Evolutionary conservation across 2,329 filamentous ascomycete genomes (phyloP).

Genomic region (Rutstroemia sydowiana): DNA sequence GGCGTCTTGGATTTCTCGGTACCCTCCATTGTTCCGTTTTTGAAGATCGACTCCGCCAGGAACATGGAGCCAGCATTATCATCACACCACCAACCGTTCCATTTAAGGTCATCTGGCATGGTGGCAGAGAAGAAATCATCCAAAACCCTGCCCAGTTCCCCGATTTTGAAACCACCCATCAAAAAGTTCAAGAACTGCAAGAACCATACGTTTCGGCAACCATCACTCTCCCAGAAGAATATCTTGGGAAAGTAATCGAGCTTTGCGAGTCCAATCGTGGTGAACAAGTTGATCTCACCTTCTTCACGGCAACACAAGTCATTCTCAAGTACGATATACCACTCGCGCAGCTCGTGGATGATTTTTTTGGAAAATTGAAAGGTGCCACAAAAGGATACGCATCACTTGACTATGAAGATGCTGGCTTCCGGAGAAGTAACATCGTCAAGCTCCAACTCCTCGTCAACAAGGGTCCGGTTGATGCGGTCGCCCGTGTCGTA

Average conservation of each 20-base stretch:
- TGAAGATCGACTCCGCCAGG: conserved; percentile 86
- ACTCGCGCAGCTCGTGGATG: conserved; percentile 83
- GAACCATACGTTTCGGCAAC: conserved; percentile 76
- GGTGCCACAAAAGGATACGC: conserved; percentile 92
- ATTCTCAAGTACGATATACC: conserved; percentile 91
- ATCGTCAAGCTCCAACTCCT: conserved; percentile 87
- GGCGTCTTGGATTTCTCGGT: conserved; percentile 90
- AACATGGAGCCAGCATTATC: conserved; percentile 91
- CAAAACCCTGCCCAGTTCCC: conserved; percentile 87
- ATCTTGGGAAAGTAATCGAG: conserved; percentile 89
- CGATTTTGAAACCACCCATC: conserved; percentile 49
- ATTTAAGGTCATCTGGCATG: conserved; percentile 72
- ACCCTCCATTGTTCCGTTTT: conserved; percentile 98
- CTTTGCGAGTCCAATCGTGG: conserved; percentile 87
- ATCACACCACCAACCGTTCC: conserved; percentile 95
- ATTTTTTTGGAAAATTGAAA: conserved; percentile 96
- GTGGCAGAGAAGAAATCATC: conserved; percentile 72
- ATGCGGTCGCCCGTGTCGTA: conserved; percentile 87
- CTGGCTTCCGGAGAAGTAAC: conserved; percentile 72
- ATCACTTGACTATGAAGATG: conserved; percentile 92
- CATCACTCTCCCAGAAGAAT: conserved; percentile 87
- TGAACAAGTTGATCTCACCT: conserved; percentile 78
- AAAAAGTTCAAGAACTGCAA: conserved; percentile 51
- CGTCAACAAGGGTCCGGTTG: conserved; percentile 88
- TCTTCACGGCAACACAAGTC: conserved; percentile 87